Evolutionary conservation across 2,329 filamentous ascomycete species (phyloP).

Genomic region (Clarireedia homoeocarpa): DNA sequence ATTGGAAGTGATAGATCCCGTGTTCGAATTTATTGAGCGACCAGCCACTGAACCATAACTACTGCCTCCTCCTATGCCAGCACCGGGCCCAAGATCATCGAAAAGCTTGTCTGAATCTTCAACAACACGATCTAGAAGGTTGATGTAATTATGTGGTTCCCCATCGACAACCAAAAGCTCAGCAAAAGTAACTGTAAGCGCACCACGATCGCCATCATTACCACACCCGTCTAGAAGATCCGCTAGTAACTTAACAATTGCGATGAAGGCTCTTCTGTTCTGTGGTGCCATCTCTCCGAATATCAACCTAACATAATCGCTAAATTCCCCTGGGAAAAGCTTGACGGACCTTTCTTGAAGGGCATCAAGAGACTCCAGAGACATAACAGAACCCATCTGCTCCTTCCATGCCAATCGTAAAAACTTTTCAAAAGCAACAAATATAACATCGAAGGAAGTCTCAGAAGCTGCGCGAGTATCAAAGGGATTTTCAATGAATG

Average conservation of each 20-base stretch:
- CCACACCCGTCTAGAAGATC: conserved; percentile 83
- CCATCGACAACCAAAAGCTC: conserved; percentile 76
- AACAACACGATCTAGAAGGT: conserved; percentile 78
- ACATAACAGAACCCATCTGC: conserved; percentile 78
- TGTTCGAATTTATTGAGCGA: conserved; percentile 29
- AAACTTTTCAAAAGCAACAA: conserved; percentile 91
- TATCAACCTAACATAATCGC: conserved; percentile 57
- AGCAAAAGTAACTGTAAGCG: conserved; percentile 79
- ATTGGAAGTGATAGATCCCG: conserved; percentile 75
- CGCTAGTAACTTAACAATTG: conserved; percentile 76
- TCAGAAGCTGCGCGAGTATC: conserved; percentile 71
- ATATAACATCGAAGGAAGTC: conserved; percentile 73
- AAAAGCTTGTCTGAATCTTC: conserved; percentile 89
- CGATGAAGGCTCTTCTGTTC: conserved; percentile 69
- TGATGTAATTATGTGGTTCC: conserved; percentile 75
- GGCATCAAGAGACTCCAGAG: conserved; percentile 59
- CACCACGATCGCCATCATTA: conserved; percentile 85
- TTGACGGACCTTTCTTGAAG: conserved; percentile 64
- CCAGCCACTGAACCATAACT: conserved; percentile 24
- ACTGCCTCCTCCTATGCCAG: conserved; percentile 17
- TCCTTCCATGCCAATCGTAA: conserved; percentile 80
- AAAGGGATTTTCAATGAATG: conserved; percentile 73
- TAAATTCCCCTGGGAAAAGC: conserved; percentile 64
- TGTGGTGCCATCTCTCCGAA: conserved; percentile 61
- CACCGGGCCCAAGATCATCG: conserved; percentile 45